Evolutionary conservation across 1,139 yeast species (phyloP), one percentile per base, ranked within the genome.

Genomic region (Wickerhamiella infanticola): DNA sequence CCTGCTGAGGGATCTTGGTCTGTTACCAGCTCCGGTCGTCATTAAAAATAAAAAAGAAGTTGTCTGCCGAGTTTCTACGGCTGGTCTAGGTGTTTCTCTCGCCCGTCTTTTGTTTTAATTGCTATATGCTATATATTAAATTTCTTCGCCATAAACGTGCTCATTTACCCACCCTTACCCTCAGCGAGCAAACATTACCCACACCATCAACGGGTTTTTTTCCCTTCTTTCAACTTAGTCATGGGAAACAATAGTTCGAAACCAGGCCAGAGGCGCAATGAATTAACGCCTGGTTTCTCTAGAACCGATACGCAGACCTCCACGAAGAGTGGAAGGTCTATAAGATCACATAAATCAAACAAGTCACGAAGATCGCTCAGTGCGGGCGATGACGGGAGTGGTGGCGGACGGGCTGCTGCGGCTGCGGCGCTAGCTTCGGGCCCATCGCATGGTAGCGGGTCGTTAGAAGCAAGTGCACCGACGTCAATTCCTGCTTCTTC

Each of bases 251-350:
- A 51, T 51, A 51, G 51, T 47, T 61, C 63, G 33, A 58, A 58
- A 45, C 42, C 51, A 39, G 47, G 51, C 37, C 64, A 66, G 55
- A 56, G 56, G 36, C 48, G 53, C 26, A 62, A 58, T 40, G 62
- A 59, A 46, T 56, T 60, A 39, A 60, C 58, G 48, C 68, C 70
- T 27, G 60, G 67, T 37, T 66, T 67, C 53, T 55, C 64, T 26
- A 60, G 71, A 40, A 54, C 64, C 23, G 72, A 67, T 50, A 67
- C 72, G 5, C 68, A 64, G 49, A 65, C 65, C 33, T 64, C 69
- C 31, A 55, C 67, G 9, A 55, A 61, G 46, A 63, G 67, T 5
- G 49, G 52, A 27, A 55, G 63, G 43, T 62, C 67, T 23, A 54
- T 59, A 41, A 55, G 65, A 31, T 33, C 39, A 7, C 3, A n/a